A percentile compares a stretch with the other conserved stretches of the same genome.
Evolutionary conservation across 2,329 filamentous ascomycete species (phyloP).

Genomic region (Hirsutella minnesotensis): DNA sequence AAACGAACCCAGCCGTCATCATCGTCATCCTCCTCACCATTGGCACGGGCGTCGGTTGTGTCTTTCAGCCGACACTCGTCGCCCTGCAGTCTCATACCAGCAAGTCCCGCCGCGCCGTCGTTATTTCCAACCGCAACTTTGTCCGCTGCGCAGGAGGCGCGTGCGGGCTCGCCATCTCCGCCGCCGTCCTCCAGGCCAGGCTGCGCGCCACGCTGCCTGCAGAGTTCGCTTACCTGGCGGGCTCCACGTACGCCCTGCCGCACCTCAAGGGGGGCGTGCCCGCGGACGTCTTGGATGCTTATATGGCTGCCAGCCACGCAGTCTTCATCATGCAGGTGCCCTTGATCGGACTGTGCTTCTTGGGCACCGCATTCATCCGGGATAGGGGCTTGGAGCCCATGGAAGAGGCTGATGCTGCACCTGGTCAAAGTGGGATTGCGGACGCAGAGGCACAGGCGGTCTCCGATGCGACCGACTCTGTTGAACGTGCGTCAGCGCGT

Average conservation of each 20-base stretch:
- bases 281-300: slow-evolving; percentile 21
- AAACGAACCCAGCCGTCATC: slow-evolving; percentile 34
- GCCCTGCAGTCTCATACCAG: slow-evolving; percentile 40
- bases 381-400: slow-evolving; percentile 31
- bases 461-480: no score
- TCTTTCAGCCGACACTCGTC: slow-evolving; percentile 32
- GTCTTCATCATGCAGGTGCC: slow-evolving; percentile 48
- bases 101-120: slow-evolving; percentile 46
- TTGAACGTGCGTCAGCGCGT: no score
- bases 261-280: slow-evolving; percentile 4
- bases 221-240: slow-evolving; percentile 13
- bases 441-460: neutral
- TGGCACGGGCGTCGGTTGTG: slow-evolving; percentile 24
- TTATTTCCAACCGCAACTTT: slow-evolving; percentile 52
- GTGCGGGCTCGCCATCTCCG: slow-evolving; percentile 45
- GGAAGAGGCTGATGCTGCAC: slow-evolving; percentile 1
- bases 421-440: neutral
- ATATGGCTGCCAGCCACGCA: slow-evolving; percentile 38
- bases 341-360: slow-evolving; percentile 13
- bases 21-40: slow-evolving; percentile 28
- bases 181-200: slow-evolving; percentile 30
- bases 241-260: slow-evolving; percentile 16
- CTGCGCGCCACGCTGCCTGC: slow-evolving; percentile 14
- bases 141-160: slow-evolving; percentile 44
- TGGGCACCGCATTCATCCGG: slow-evolving; percentile 29